These are phyloP conservation scores for Acacia confusa DNA, from an alignment of 306 rosid species.

Conservation along the genomic window DNA sequence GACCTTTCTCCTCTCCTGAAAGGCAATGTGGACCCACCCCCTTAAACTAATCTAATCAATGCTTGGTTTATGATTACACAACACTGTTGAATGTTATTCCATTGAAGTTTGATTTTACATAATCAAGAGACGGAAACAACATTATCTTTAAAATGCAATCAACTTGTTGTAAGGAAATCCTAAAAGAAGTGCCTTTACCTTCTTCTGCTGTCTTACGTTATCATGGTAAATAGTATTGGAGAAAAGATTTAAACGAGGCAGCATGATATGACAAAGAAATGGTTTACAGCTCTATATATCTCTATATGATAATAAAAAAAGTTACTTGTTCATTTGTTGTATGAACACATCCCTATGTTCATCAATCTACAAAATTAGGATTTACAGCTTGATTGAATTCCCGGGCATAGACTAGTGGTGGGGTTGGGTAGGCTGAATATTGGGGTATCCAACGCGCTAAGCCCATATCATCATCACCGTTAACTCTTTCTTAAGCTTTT, in stretches of 20 bases:
- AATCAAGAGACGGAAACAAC: neutral
- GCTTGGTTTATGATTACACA: neutral
- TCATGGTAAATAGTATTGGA: neutral
- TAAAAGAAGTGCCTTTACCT: neutral
- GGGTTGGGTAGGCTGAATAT: constrained; percentile 42
- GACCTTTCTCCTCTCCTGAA: neutral
- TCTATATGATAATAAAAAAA: neutral
- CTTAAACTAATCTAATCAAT: neutral
- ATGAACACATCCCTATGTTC: neutral
- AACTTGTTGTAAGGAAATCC: neutral
- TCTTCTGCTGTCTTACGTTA: neutral
- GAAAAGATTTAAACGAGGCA: neutral
- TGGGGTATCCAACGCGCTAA: constrained; percentile 9
- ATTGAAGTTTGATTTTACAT: neutral
- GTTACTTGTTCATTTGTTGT: neutral
- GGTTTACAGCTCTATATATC: neutral
- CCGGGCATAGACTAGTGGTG: constrained; percentile 38
- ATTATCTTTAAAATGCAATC: neutral
- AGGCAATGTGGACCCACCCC: neutral
- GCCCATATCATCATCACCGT: constrained; percentile 24
- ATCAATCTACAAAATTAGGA: neutral
- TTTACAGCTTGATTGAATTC: neutral
- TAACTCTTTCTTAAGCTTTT: constrained; percentile 1
- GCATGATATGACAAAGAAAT: neutral
- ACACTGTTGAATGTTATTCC: neutral